Evolutionary conservation across 352 stramenopile species (phyloP), one percentile per base, ranked within the genome.

Genomic region (Phytopythium aichiense): DNA sequence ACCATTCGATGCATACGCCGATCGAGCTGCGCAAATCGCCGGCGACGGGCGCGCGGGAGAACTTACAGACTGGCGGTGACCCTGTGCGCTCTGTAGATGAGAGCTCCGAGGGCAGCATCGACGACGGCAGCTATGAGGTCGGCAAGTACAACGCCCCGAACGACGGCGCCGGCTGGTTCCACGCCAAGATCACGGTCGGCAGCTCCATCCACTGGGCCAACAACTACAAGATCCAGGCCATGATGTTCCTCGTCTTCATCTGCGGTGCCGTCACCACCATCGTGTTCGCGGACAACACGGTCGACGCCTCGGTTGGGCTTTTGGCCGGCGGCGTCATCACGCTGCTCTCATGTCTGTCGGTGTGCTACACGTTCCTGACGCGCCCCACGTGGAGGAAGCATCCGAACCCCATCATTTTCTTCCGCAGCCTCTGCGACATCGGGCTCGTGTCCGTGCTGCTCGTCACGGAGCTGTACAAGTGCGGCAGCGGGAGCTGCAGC

Each of bases 321-420:
- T 58, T 94, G 25, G 74, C 76, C 35, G 87, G 87, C 46, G 85
- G 81, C 60, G 64, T 91, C 52, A 87, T 95, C 67, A 94, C 87
- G 62, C 76, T 94, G 15, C 72, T 87, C 28, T 90, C 79, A 55
- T 90, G 82, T 49, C 74, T 66, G 13, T 72, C 83, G 3, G 84
- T 95, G 37, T 65, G 87, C 38, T 89, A 92, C 69, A 95, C 87
- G 62, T 95, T 91, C 64, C 59, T 80, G 53, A 90, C 83, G 52
- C 80, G 84, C 1, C 83, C 84, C 16, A 83, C 72, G 15, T 95
- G 87, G 87, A 72, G 87, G 20, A 95, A 95, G 64, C 87, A 95
- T 58, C 87, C 87, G 52, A 95, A 95, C 61, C 84, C 87, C 54
- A 85, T 95, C 64, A 92, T 95, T 33, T 93, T 93, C 58, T 95